phyloP scores from a whole-genome alignment of 148 eudicot genomes.

The Polygonum aviculare region DNA sequence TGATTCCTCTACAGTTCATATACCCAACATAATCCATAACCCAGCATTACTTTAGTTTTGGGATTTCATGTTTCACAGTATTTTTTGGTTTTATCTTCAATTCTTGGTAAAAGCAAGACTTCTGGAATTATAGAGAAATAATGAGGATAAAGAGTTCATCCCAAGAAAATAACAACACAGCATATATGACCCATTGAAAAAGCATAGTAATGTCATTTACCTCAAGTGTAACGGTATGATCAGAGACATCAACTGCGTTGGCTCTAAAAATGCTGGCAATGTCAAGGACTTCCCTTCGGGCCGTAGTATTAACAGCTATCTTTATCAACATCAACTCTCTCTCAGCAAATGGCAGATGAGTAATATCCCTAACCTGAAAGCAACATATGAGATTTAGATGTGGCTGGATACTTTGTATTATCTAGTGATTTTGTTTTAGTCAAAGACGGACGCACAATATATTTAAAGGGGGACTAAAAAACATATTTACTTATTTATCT shows the following conservation, averaged over 20 bases:
- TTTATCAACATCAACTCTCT: conserved; percentile 88
- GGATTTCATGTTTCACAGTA: neutral
- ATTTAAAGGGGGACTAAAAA: no score
- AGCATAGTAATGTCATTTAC: conserved; percentile 16
- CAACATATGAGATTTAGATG: neutral
- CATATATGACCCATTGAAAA: neutral
- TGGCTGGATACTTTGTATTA: no score
- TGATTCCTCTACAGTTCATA: neutral
- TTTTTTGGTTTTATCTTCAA: neutral
- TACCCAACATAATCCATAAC: neutral
- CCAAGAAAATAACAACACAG: neutral
- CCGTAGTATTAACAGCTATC: conserved; percentile 76
- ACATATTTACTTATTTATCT: no score
- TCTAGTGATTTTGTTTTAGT: no score
- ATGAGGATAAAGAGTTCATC: neutral
- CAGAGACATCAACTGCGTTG: conserved; percentile 92
- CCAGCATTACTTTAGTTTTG: neutral
- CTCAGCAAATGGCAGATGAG: conserved; percentile 89
- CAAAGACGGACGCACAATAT: no score
- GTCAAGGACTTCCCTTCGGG: conserved; percentile 85
- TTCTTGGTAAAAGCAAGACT: neutral
- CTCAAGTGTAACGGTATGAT: conserved; percentile 90
- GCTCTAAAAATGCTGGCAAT: conserved; percentile 90
- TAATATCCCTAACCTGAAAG: conserved; percentile 65
- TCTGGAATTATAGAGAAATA: neutral